Conservation (phyloP, 495 filamentous ascomycete species). For the Hypomontagnella submonticulosa region DNA sequence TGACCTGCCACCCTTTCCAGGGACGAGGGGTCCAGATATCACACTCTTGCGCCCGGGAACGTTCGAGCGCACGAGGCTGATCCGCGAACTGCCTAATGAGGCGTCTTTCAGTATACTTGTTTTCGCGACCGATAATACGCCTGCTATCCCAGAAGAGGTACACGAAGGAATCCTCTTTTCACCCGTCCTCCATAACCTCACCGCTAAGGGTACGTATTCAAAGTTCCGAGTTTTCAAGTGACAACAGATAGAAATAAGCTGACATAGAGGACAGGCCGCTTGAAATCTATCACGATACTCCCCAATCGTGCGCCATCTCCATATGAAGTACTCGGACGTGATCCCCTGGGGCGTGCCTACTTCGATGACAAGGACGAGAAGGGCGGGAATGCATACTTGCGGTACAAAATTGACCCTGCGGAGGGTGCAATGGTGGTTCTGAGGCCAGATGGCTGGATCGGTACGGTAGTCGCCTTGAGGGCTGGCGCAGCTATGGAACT, state of each 20-base stretch:
- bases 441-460: constrained; percentile 61
- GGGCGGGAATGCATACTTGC: constrained; percentile 44
- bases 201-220: constrained; percentile 11
- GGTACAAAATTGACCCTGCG: constrained; percentile 50
- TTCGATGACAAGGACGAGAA: constrained; percentile 48
- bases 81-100: constrained; percentile 53
- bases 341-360: constrained; percentile 51
- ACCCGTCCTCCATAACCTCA: constrained; percentile 1
- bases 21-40: constrained; percentile 57
- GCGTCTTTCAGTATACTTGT: constrained; percentile 52
- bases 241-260: not conserved
- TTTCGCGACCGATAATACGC: constrained; percentile 46
- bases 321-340: constrained; percentile 52
- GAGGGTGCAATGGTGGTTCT: constrained; percentile 53
- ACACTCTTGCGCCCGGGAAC: constrained; percentile 55
- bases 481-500: constrained; percentile 37
- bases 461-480: constrained; percentile 42
- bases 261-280: constrained; percentile 19
- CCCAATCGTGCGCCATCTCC: constrained; percentile 48
- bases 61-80: constrained; percentile 53
- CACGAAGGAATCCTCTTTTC: constrained; percentile 2
- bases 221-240: not conserved
- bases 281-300: constrained; percentile 53
- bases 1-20: constrained; percentile 32
- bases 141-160: constrained; percentile 27